Evolutionary conservation across 768 basidiomycete genomes (phyloP).

Genomic region (Clitopilus passeckerianus): DNA sequence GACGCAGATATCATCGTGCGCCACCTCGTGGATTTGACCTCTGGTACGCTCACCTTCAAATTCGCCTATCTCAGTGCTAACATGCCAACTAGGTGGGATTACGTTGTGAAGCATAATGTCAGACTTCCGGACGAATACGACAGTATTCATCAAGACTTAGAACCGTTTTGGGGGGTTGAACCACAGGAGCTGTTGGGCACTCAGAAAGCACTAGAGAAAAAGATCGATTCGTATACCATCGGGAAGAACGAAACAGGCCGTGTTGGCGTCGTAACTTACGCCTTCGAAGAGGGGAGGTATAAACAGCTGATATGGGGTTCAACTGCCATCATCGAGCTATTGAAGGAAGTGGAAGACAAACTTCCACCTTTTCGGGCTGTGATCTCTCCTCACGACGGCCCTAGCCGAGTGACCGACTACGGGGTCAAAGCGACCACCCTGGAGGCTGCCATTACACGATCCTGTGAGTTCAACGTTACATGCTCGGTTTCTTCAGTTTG

Average conservation of each 20-base stretch:
- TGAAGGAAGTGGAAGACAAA: constrained; percentile 31
- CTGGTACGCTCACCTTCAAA: not conserved
- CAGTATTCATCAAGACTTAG: constrained; percentile 5
- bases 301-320: constrained; percentile 28
- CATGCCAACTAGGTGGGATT: constrained; percentile 1
- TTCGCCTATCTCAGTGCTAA: not conserved
- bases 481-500: not conserved
- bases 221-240: constrained; percentile 1
- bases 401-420: constrained; percentile 31
- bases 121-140: constrained; percentile 7
- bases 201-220: constrained; percentile 1
- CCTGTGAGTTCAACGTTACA: constrained; percentile 14
- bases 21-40: constrained; percentile 5
- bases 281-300: constrained; percentile 29
- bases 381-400: constrained; percentile 38
- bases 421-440: constrained; percentile 22
- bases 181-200: not conserved
- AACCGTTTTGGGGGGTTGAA: constrained; percentile 8
- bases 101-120: constrained; percentile 3
- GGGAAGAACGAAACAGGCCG: constrained; percentile 2
- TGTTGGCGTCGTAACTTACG: constrained; percentile 22
- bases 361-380: constrained; percentile 44
- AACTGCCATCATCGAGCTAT: constrained; percentile 24
- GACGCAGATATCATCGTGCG: constrained; percentile 3
- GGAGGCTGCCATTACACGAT: constrained; percentile 20